phyloP scores from a whole-genome alignment of 164 flowering plant species.

The Stephania japonica region DNA sequence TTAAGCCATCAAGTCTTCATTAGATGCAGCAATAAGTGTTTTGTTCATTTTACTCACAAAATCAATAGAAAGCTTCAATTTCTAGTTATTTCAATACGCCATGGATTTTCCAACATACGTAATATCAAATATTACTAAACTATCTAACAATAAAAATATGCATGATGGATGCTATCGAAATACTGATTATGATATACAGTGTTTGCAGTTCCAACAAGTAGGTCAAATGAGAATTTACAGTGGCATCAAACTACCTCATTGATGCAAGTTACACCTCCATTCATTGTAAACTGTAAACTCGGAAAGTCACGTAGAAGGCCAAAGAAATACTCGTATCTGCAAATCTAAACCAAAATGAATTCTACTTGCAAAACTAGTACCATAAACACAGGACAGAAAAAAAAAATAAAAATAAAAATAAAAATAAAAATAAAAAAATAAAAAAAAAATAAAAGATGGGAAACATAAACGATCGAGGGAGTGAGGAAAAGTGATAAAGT shows the following conservation, averaged over 20 bases:
- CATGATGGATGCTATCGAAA: not conserved
- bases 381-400: not conserved
- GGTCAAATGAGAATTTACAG: not conserved
- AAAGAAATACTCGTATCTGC: slow-evolving; percentile 84
- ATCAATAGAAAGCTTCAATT: not conserved
- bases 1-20: too few species aligned
- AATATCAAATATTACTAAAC: not conserved
- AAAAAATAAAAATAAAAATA: not conserved
- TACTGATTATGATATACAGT: not conserved
- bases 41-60: not conserved
- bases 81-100: not conserved
- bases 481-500: not conserved
- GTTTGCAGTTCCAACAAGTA: not conserved
- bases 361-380: not conserved
- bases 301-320: slow-evolving; percentile 97
- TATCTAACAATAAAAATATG: too few species aligned
- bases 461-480: not conserved
- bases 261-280: slow-evolving; percentile 82
- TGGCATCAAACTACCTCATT: slow-evolving; percentile 52
- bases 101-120: not conserved
- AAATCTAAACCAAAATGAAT: slow-evolving; percentile 12
- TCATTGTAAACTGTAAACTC: slow-evolving; percentile 75
- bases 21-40: not conserved
- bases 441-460: not conserved
- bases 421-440: not conserved